These are phyloP conservation scores for Trapa bicornis DNA, from an alignment of 345 rosid genomes.

Conservation along the genomic window DNA sequence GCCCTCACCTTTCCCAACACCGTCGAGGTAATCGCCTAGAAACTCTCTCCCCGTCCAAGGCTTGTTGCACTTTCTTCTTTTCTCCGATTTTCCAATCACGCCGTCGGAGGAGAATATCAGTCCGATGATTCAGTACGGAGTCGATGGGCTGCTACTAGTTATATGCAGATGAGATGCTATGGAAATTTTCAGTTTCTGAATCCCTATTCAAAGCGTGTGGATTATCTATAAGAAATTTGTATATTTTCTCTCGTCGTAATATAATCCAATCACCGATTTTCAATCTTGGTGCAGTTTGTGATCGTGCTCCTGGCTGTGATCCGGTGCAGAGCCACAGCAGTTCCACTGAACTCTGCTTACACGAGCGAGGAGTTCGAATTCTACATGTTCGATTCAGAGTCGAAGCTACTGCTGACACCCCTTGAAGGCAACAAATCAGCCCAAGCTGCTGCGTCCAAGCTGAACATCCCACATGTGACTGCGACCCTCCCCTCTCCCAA, in stretches of 20 bases:
- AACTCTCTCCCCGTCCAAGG: neutral
- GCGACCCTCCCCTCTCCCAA: slow-evolving; percentile 27
- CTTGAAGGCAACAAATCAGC: slow-evolving; percentile 31
- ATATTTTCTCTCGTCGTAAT: neutral
- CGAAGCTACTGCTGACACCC: slow-evolving; percentile 36
- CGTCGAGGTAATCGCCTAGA: slow-evolving; percentile 40
- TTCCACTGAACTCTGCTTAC: slow-evolving; percentile 50
- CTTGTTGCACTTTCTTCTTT: neutral
- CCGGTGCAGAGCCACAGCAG: slow-evolving; percentile 52
- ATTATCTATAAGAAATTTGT: neutral
- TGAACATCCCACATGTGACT: slow-evolving; percentile 27
- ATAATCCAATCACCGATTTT: neutral
- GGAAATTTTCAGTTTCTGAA: too few relatives aligned
- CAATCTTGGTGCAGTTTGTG: slow-evolving; percentile 36
- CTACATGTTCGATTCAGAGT: slow-evolving; percentile 54
- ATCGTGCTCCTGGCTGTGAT: slow-evolving; percentile 53
- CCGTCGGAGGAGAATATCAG: too few relatives aligned
- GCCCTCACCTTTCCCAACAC: slow-evolving; percentile 58
- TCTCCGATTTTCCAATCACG: neutral
- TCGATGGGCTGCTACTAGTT: too few relatives aligned
- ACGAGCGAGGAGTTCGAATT: slow-evolving; percentile 65
- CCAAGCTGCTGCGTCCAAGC: slow-evolving; percentile 40
- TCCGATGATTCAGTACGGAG: too few relatives aligned
- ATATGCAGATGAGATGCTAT: too few relatives aligned
- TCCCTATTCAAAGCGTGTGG: too few relatives aligned